phyloP scores from a whole-genome alignment of 495 filamentous ascomycete species.

The Apiosordaria backusii region DNA sequence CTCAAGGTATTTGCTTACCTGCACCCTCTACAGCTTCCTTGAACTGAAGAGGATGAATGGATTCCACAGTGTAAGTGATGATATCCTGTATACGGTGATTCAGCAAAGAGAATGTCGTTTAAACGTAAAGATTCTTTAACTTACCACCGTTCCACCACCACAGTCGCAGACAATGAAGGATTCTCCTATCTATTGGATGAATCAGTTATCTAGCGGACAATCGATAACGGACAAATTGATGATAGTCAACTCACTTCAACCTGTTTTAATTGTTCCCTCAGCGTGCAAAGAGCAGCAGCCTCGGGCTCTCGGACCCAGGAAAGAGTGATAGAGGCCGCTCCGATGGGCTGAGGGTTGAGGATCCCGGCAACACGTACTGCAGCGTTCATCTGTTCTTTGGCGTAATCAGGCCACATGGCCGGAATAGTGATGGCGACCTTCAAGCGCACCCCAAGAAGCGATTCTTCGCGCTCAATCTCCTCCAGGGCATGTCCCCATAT shows the following conservation, averaged over 20 bases:
- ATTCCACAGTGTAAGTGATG: neutral
- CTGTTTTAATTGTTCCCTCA: neutral
- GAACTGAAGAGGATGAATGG: neutral
- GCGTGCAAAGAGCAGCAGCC: slow-evolving; percentile 6
- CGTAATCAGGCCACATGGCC: neutral
- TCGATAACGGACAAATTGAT: too few species aligned
- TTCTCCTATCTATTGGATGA: slow-evolving; percentile 5
- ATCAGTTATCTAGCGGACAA: too few species aligned
- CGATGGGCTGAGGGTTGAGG: neutral
- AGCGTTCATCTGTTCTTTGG: neutral
- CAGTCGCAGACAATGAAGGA: slow-evolving; percentile 8
- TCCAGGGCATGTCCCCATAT: neutral
- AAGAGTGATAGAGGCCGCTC: neutral
- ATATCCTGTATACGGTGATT: neutral
- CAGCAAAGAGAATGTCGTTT: too few species aligned
- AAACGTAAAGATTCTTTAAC: too few species aligned
- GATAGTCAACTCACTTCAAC: neutral
- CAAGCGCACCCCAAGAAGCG: neutral
- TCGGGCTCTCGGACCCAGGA: slow-evolving; percentile 1
- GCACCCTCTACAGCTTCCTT: neutral
- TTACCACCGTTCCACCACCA: slow-evolving; percentile 8
- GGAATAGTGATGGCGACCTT: neutral
- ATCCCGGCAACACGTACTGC: neutral
- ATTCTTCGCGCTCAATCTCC: neutral
- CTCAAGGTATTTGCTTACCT: neutral